phyloP scores from a whole-genome alignment of 2,329 filamentous ascomycete species.

The Aphanocladium album region DNA sequence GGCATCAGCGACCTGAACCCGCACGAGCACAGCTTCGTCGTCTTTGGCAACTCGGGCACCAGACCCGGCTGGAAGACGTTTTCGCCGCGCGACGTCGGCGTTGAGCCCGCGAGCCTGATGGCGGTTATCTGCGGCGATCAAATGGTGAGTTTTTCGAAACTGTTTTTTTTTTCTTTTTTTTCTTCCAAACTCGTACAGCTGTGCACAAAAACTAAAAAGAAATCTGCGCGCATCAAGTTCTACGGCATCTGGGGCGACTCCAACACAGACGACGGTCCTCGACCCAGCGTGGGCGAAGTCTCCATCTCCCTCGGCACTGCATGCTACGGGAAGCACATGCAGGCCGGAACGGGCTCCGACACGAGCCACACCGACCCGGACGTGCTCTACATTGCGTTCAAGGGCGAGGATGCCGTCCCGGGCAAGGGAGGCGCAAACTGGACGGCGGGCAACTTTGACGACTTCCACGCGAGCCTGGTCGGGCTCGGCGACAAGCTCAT shows the following conservation, averaged over 20 bases:
- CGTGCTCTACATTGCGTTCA: slow-evolving; percentile 3
- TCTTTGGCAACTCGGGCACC: slow-evolving; percentile 38
- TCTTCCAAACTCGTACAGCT: no score
- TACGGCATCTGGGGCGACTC: slow-evolving; percentile 46
- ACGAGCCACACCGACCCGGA: background rate
- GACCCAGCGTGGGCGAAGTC: background rate
- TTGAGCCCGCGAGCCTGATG: slow-evolving; percentile 43
- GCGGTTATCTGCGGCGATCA: slow-evolving; percentile 43
- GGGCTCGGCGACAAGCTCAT: slow-evolving; percentile 2
- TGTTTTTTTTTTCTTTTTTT: no score
- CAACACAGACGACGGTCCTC: background rate
- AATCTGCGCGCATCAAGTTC: slow-evolving; percentile 24
- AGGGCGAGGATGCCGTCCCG: slow-evolving; percentile 4
- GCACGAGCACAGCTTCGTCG: slow-evolving; percentile 42
- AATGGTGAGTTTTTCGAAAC: no score
- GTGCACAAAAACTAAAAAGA: background rate
- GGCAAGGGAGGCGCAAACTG: background rate
- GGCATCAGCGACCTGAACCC: slow-evolving; percentile 34
- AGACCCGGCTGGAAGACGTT: slow-evolving; percentile 24
- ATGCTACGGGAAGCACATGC: background rate
- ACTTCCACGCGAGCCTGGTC: background rate
- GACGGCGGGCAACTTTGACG: background rate
- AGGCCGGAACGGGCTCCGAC: background rate
- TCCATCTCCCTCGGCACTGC: background rate
- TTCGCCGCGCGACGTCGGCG: slow-evolving; percentile 29